Base-by-base conservation (phyloP, 305 asterid genomes). In the Fraxinus platypoda region DNA sequence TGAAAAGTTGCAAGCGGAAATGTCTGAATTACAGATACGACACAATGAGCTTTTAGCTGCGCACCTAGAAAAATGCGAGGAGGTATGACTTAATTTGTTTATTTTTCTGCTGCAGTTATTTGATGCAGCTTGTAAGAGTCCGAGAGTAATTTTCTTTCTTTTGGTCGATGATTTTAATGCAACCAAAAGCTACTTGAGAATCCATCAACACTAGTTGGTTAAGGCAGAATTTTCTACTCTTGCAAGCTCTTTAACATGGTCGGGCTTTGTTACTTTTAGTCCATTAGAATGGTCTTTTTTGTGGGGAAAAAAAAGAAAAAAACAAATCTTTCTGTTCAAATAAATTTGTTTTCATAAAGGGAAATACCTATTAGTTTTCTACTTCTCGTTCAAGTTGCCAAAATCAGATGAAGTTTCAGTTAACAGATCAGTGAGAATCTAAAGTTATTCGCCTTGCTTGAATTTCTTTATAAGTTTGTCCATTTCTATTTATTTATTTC, bases 1-100 rank as follows among this genome's bases (percentile, higher is more conserved):
- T 78, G 99, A 95, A 87, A 94, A 94, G 88, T 87, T 94, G 85
- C 97, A 91, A 87, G 85, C 93, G 34, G 97, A 95, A 76, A 12
- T 91, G 59, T 91, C 96, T 8, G 94, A 93, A 72, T 84, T 95
- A 84, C 97, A 91, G 77, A 85, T 70, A 34, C 87, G 81, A 76
- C 90, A 91, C 81, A 85, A 90, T 54, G 97, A 94, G 83, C 96
- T 95, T 77, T 81, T 85, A 75, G 91, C 91, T 64, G 87, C 74
- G 26, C 96, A 92, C 83, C 92, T 92, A 86, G 97, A 90, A 80
- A 92, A 88, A 82, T 92, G 93, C 76, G 89, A 83, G 75, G 94
- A 94, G 98, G 99, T 92, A 83, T 41, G 73, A 2, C 83, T 72
- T 49, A 26, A 57, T 68, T 81, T 71, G 38, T 13, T 35, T 57